Base-by-base conservation (phyloP, 2,329 filamentous ascomycete species). In the Epichloe brachyelytri region DNA sequence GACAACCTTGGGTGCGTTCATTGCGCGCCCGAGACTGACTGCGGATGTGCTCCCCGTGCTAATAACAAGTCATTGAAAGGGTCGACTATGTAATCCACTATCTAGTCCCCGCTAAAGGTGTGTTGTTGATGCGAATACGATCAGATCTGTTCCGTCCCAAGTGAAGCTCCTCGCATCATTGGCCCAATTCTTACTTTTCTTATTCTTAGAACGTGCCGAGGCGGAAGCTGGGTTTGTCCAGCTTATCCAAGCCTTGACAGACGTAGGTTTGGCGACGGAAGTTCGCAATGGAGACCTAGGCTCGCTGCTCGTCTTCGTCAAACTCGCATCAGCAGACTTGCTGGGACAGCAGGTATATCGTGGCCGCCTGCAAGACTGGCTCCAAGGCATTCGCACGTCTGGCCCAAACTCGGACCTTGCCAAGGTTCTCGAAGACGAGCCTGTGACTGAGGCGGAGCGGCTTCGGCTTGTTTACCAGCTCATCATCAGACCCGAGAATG, bases 41-140 rank as follows among this genome's bases (percentile, higher is more conserved):
- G 38, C 57, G 59, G 51, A 57, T 53, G 10, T 36, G 47, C 33
- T 20, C 10, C 14, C 12, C 11, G 37, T 30, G 26, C 47, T 49
- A 12, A 49, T 30, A 12, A 22, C 14, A n/a, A 22, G n/a, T 46
- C 12, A 30, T 30, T 1, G 2, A 51, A 60, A 79, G 86, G 50
- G 87, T 95, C 54, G 90, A 96, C 72, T 96, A 88, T 74, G 88
- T 95, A 52, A 78, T 96, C 55, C 79, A 82, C 62, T 95, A 87
- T 69, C 76, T 83, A 52, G 83, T 91, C 62, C 77, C 82, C 26
- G 73, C 79, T 43, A 77, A 80, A 51, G 80, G 86, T 86, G 72
- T 55, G 71, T 57, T 19, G 1, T 26, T 26, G 22, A 26, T 26
- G 7, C 22, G 22, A 8, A 11, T 3, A 6, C 4, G 2, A 6